These are phyloP conservation scores for Paramecium primaurelia DNA, from an alignment of 73 alveolate genomes.

Conservation along the genomic window DNA sequence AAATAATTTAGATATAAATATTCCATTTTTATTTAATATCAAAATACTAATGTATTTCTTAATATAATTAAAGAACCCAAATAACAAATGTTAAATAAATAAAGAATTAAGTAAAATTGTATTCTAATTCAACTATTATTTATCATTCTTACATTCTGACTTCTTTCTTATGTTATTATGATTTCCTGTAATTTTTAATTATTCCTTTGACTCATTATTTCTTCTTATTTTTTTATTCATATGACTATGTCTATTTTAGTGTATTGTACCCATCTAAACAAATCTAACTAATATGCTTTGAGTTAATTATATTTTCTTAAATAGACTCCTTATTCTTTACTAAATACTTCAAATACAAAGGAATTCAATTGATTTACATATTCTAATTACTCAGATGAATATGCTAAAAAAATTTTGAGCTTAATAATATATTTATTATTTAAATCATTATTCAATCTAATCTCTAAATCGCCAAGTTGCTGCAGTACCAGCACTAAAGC, in stretches of 20 bases:
- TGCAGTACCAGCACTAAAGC: constrained; percentile 13
- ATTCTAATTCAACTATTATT: not conserved
- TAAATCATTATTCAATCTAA: constrained; percentile 9
- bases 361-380: not conserved
- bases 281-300: constrained; percentile 45
- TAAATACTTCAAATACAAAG: constrained; percentile 44
- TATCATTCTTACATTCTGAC: not conserved
- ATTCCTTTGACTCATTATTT: not conserved
- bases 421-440: not conserved
- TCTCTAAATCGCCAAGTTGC: constrained; percentile 38
- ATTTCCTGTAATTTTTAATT: not conserved
- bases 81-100: no score
- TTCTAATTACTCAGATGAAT: not conserved
- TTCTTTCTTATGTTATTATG: not conserved
- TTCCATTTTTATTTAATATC: no score
- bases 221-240: constrained; percentile 46
- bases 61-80: no score
- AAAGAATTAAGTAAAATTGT: no score
- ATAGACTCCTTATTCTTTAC: constrained; percentile 57
- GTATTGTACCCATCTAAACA: constrained; percentile 53
- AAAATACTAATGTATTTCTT: no score
- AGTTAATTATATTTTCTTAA: constrained; percentile 38
- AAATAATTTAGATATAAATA: no score
- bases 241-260: constrained; percentile 45
- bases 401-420: not conserved